Base-by-base conservation (phyloP, 106 monocot genomes). In the Acorus calamus region DNA sequence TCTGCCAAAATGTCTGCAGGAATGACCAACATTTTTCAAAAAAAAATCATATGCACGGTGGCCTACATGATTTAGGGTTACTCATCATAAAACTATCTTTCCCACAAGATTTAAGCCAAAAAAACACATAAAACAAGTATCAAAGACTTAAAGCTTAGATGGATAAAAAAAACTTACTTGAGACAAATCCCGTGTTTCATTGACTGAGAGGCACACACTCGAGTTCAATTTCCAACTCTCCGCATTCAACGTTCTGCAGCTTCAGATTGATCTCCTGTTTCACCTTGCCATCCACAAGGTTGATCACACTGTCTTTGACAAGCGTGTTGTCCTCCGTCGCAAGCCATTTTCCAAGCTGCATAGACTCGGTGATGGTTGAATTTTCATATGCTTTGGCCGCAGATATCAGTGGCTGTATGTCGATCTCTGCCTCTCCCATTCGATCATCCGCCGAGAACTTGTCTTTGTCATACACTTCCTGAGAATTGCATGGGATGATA, bases 401-500 rank as follows among this genome's bases (percentile, higher is more conserved):
- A 2, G 81, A 46, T 12, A 96, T 76, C 49, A 96, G 68, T 13
- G 87, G 94, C 14, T 82, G 82, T 68, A 96, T 96, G 53, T 96
- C 87, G 41, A 96, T 82, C 59, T 96, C 94, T 2, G 80, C 94
- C 57, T 91, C 94, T 44, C 94, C 90, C 94, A 96, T 96, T 4
- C 60, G 69, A 65, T 96, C 94, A 47, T 96, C 94, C 0, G 87
- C 74, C 46, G 77, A 64, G 76, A 96, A 96, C 7, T 75, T 90
- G 46, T 96, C 94, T 70, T 91, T 96, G 52, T 96, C 94, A 44
- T 80, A 96, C 44, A 96, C 94, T 84, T 78, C 79, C 89, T 89
- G 84, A 50, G 8, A 44, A 74, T 28, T 28, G 28, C 28, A 28
- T 28, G 28, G 28, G 28, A 28, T 28, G 28, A 28, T 28, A 28